These are phyloP conservation scores for Botrytis elliptica DNA, from an alignment of 2,329 filamentous ascomycete species.

Conservation along the genomic window DNA sequence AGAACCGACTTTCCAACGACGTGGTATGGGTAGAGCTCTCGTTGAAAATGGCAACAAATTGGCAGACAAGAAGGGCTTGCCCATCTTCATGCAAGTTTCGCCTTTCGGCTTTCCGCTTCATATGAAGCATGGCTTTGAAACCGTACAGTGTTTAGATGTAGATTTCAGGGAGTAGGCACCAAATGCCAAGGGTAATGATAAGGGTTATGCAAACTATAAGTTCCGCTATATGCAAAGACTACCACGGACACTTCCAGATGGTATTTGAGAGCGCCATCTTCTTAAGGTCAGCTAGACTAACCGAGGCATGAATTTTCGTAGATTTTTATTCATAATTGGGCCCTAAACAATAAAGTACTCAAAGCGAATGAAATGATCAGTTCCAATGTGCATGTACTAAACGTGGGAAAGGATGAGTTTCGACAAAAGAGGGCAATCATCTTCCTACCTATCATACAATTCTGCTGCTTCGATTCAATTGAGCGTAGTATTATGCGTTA, in stretches of 20 bases:
- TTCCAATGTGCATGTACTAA: too few species aligned
- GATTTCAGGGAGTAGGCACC: conserved; percentile 18
- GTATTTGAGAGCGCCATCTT: too few species aligned
- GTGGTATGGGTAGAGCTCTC: conserved; percentile 1
- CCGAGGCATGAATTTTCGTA: too few species aligned
- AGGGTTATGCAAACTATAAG: conserved; percentile 12
- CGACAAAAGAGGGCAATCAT: too few species aligned
- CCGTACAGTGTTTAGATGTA: conserved; percentile 15
- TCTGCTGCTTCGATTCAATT: too few species aligned
- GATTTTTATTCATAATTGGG: too few species aligned
- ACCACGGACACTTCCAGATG: background rate
- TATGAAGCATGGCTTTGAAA: conserved; percentile 17
- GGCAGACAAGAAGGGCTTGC: background rate
- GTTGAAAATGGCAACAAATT: background rate
- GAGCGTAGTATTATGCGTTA: too few species aligned
- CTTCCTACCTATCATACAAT: too few species aligned
- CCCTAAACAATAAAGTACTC: too few species aligned
- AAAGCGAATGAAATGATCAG: too few species aligned
- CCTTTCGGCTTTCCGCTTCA: conserved; percentile 17
- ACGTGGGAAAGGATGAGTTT: too few species aligned
- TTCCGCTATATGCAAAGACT: conserved; percentile 17
- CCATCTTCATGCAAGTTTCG: conserved; percentile 11
- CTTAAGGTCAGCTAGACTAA: too few species aligned
- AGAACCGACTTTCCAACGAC: background rate
- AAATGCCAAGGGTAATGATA: conserved; percentile 12